Base-by-base conservation (phyloP, 2,329 filamentous ascomycete genomes). In the Tolypocladium guangdongense region DNA sequence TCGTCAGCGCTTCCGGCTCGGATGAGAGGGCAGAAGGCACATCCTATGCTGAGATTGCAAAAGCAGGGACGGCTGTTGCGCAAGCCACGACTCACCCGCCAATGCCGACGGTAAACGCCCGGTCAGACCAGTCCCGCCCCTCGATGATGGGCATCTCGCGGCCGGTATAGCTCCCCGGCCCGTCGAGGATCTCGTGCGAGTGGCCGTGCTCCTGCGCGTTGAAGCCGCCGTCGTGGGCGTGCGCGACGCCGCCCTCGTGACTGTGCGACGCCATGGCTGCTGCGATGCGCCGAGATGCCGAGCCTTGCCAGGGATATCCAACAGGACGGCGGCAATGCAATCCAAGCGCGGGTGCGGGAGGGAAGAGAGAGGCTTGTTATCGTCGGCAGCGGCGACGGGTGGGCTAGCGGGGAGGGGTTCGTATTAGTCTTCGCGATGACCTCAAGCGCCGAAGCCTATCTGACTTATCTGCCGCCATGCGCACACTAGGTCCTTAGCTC, bases 51-150 rank as follows among this genome's bases (percentile, higher is more conserved):
- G 7, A 16, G 0, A 2, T 12, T 4, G 24, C 20, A 14, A 16
- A 3, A 12, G 27, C 33, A 32, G 35, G 32, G 18, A 47, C 12
- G 36, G 14, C 3, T n/a, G 33, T 18, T 8, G 37, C 22, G n/a
- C 7, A 35, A 37, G 22, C 32, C 33, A 27, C 4, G 4, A 52
- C 82, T 62, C 78, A 95, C 90, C 93, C 93, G 73, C 93, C 93
- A 72, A 97, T 97, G n/a, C 93, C 93, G 64, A 99, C 80, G 5
- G 93, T 97, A 65, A 96, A 99, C 16, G 91, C 91, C 54, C 93
- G 80, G 59, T 95, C 88, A 32, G 79, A 79, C 88, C 91, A 99
- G 66, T 91, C 80, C 52, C 92, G 81, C 12, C 90, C 90, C 61
- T 96, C 88, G 58, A 90, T 82, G 54, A 97, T 87, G 57, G 92